Evolutionary conservation across 345 rosid species (phyloP), one percentile per base, ranked within the genome.

Genomic region (Geranium rotundifolium): DNA sequence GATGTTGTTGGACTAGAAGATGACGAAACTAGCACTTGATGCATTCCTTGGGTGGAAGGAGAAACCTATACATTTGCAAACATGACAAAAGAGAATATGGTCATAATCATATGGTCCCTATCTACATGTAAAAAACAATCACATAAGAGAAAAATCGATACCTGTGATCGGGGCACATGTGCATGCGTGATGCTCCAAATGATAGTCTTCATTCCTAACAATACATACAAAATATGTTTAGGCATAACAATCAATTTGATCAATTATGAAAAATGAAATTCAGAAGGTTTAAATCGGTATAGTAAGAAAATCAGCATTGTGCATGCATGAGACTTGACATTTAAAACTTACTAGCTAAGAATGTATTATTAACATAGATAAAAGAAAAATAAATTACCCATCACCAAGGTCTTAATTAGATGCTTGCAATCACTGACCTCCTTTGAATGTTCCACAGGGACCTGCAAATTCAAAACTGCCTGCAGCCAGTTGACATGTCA

Each of bases 151-250:
- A n/a, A n/a, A 17, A 58, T 34, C 61, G 29, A 59, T 77, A 93
- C 99, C 96, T 86, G 99, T 23, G 97, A 81, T 59, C 96, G 87
- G 31, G 99, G 97, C 71, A 85, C 76, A 84, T 93, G 99, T 20
- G 96, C 96, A 73, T 93, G 99, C 23, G 96, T 93, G 71, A 93
- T 88, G 77, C 96, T 93, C 99, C 97, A 90, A 64, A 85, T 77
- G 60, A 93, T 88, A 65, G 99, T 90, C 80, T 93, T 93, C 99
- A 93, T 93, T 79, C 99, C 99, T 93, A 78, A 64, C 63, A 68
- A 69, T 15, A 59, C 66, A 62, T 67, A 71, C 27, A 46, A 60
- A 63, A 63, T 46, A 74, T 68, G 29, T 41, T 56, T 59, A 14
- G 16, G 57, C 7, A 4, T 37, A 1, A 41, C 17, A 7, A 52